Evolutionary conservation across 2,329 filamentous ascomycete species (phyloP), one percentile per base, ranked within the genome.

Genomic region (Aspergillus brasiliensis): DNA sequence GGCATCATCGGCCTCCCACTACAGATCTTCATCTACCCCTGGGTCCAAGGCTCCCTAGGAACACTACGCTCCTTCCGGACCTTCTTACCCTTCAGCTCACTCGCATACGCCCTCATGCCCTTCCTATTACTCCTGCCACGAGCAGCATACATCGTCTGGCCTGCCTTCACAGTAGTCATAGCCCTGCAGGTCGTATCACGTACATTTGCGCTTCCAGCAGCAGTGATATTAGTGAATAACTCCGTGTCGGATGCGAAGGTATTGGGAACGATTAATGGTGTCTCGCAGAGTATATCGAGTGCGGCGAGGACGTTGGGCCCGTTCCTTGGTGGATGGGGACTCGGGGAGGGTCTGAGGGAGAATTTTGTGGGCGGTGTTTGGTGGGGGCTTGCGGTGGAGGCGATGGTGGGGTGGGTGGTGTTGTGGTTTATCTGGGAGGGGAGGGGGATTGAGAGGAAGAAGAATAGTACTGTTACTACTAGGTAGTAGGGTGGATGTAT

Each of bases 1-100:
- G 91, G 91, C 8, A 76, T 85, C 51, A 86, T 94, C 46, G 91
- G 91, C n/a, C 88, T 95, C 38, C 78, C 82, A 0, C 80, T 95
- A 48, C 89, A 91, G 71, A 82, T 91, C 21, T 81, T 90, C 52
- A 77, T 91, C 8, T 94, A 93, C 70, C 90, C 91, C 1, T 76
- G 77, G 28, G 77, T 92, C 17, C 90, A 90, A 49, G 78, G 82
- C 2, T 83, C 83, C 2, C 82, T 91, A 1, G 91, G 91, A 34
- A 89, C 89, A 1, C 76, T 92, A 55, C 80, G 80, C 5, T 88
- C 86, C 46, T 92, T 88, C 81, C 84, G 88, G 3, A 75, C 83
- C n/a, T 90, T 87, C 40, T 79, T 93, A 0, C 82, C 87, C 44
- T 83, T 88, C 52, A 93, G 92, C 62, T 89, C 91, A 0, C 31